Conservation (phyloP, 768 basidiomycete species). For the Rhodotorula sphaerocarpa region DNA sequence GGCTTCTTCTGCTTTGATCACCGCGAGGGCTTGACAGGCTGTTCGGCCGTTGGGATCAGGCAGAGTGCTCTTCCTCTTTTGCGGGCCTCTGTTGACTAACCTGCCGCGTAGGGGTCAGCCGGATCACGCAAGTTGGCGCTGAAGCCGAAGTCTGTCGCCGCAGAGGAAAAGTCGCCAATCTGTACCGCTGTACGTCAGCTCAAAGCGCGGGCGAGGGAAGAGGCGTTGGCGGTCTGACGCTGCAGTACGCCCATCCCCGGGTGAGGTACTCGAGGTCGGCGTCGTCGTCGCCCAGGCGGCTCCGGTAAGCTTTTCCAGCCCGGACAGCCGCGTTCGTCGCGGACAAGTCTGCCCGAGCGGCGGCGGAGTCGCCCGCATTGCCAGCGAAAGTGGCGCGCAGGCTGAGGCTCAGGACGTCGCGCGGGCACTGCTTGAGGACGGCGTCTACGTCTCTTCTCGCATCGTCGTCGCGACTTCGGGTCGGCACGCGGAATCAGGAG, state of each 20-base stretch:
- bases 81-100: too few relatives aligned
- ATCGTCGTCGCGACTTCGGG: slow-evolving; percentile 7
- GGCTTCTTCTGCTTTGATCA: slow-evolving; percentile 15
- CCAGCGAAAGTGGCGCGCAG: slow-evolving; percentile 12
- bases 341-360: slow-evolving; percentile 17
- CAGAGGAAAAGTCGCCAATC: slow-evolving; percentile 18
- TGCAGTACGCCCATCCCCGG: slow-evolving; percentile 21
- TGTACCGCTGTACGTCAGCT: too few relatives aligned
- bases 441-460: slow-evolving; percentile 4
- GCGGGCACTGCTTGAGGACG: neutral
- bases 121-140: slow-evolving; percentile 1
- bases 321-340: slow-evolving; percentile 19
- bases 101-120: slow-evolving; percentile 24
- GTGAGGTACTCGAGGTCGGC: slow-evolving; percentile 28
- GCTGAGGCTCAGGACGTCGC: slow-evolving; percentile 26
- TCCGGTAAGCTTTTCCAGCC: slow-evolving; percentile 15
- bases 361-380: slow-evolving; percentile 4
- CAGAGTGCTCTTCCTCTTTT: too few relatives aligned
- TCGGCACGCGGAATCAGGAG: too few relatives aligned
- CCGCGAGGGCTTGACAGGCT: slow-evolving; percentile 26
- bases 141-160: slow-evolving; percentile 21
- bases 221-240: neutral
- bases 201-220: too few relatives aligned
- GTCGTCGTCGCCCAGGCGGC: slow-evolving; percentile 23
- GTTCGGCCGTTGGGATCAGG: too few relatives aligned